A percentile compares a stretch with the other conserved stretches of the same genome.
phyloP scores from a whole-genome alignment of 1,284 basidiomycete species.

The Polyporus tsugae region DNA sequence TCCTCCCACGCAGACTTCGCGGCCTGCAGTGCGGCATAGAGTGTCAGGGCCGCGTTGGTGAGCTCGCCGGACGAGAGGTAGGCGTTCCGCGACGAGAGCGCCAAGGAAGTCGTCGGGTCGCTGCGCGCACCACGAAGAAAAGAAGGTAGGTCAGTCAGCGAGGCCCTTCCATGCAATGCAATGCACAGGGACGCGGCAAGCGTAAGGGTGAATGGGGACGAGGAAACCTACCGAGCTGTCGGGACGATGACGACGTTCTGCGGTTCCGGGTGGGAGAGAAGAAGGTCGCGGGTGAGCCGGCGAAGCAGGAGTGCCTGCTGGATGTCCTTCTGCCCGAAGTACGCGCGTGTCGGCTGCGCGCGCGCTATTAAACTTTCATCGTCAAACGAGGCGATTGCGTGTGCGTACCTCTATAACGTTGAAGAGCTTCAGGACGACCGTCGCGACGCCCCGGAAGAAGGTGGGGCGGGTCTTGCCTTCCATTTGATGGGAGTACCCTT shows the following conservation, averaged over 20 bases:
- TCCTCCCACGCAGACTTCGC: constrained; percentile 64
- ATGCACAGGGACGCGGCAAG: background rate
- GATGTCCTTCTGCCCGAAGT: constrained; percentile 99
- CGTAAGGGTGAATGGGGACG: constrained; percentile 7
- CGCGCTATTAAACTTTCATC: background rate
- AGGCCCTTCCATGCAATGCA: background rate
- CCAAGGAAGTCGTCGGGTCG: constrained; percentile 69
- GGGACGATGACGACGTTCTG: constrained; percentile 84
- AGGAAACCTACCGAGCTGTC: constrained; percentile 67
- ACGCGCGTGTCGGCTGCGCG: constrained; percentile 84
- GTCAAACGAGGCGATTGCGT: background rate
- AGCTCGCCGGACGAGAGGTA: constrained; percentile 80
- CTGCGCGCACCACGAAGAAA: constrained; percentile 20
- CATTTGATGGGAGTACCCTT: constrained; percentile 88
- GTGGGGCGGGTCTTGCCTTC: constrained; percentile 86
- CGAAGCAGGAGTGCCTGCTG: constrained; percentile 93
- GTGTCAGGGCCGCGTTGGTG: constrained; percentile 68
- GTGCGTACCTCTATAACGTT: constrained; percentile 83
- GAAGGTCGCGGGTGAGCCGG: constrained; percentile 85
- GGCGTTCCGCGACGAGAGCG: constrained; percentile 91
- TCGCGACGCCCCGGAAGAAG: constrained; percentile 97
- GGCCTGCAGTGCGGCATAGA: constrained; percentile 74
- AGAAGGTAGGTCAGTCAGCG: background rate
- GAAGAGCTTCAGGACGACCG: constrained; percentile 95
- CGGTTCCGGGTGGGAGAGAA: constrained; percentile 78